Evolutionary conservation across 176 grass and related monocot genomes (phyloP), one percentile per base, ranked within the genome.

Genomic region (Cenchrus purpureus): DNA sequence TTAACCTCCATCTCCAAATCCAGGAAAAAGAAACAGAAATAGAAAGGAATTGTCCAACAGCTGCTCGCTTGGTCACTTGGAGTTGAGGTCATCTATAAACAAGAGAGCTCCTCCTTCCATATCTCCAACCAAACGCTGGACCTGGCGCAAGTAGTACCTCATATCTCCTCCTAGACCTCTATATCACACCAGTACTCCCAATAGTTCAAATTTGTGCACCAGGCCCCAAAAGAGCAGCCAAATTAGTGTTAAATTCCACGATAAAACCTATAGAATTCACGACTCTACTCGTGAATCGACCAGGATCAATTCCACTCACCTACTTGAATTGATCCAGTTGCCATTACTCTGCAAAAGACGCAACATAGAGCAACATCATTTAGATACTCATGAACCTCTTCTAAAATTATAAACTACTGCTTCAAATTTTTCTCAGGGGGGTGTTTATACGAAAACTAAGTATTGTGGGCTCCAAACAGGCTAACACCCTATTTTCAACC

Each of bases 21-120:
- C 74, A 85, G 63, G 13, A 58, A 20, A 66, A 77, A 40, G 67
- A 87, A 81, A 44, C 69, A 44, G 37, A 82, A 74, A 78, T 12
- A 90, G 28, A 85, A 80, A 14, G 74, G 58, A 54, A 86, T 68
- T 16, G 76, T 31, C 13, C 28, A 12, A 82, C 51, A 77, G 76
- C 66, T 79, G 32, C 53, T 82, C 48, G 22, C 75, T 83, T 86
- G 79, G 86, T 99, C 92, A 96, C 77, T 90, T 94, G 31, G 94
- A 91, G 68, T 96, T 86, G 73, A 99, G 82, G 86, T 91, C 79
- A 71, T 96, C 91, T 56, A 94, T 83, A 60, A 92, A 97, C 85
- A 99, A 86, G 65, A 92, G 78, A 22, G 56, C 72, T 78, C 90
- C 90, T 72, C 93, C 94, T 73, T 94, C 91, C 90, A 92, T 88